Evolutionary conservation across 345 rosid genomes (phyloP).

Genomic region (Iberis pinnata): DNA sequence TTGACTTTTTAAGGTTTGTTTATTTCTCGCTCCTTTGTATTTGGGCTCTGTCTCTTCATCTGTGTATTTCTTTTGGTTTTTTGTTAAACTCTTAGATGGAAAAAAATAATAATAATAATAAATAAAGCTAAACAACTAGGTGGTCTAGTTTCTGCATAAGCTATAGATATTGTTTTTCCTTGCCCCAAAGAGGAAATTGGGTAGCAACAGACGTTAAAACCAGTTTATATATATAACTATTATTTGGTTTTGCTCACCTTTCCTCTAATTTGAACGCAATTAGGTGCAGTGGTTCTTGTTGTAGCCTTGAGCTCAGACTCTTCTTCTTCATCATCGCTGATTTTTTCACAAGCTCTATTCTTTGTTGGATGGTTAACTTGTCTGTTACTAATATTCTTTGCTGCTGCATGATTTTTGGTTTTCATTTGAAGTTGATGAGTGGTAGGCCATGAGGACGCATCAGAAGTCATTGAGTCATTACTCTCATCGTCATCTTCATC

Average conservation of each 20-base stretch:
- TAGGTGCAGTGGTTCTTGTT: conserved; percentile 35
- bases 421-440: conserved; percentile 33
- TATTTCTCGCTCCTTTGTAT: too few species aligned
- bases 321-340: conserved; percentile 29
- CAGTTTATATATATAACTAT: conserved; percentile 5
- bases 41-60: too few species aligned
- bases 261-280: conserved; percentile 38
- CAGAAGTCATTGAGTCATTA: conserved; percentile 74
- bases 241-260: conserved; percentile 41
- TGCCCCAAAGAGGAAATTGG: conserved; percentile 12
- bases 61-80: too few species aligned
- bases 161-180: neutral
- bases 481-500: conserved; percentile 30
- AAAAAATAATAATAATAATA: too few species aligned
- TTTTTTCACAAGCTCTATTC: conserved; percentile 28
- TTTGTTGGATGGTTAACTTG: conserved; percentile 31
- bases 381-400: conserved; percentile 26
- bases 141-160: conserved; percentile 15
- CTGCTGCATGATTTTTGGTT: conserved; percentile 28
- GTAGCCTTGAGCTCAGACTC: conserved; percentile 30
- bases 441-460: conserved; percentile 68
- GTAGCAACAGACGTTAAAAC: too few species aligned
- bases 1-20: too few species aligned
- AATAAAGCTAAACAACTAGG: conserved; percentile 13
- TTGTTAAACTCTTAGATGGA: too few species aligned